Evolutionary conservation across 306 rosid genomes (phyloP).

Genomic region (Fragaria vesca): DNA sequence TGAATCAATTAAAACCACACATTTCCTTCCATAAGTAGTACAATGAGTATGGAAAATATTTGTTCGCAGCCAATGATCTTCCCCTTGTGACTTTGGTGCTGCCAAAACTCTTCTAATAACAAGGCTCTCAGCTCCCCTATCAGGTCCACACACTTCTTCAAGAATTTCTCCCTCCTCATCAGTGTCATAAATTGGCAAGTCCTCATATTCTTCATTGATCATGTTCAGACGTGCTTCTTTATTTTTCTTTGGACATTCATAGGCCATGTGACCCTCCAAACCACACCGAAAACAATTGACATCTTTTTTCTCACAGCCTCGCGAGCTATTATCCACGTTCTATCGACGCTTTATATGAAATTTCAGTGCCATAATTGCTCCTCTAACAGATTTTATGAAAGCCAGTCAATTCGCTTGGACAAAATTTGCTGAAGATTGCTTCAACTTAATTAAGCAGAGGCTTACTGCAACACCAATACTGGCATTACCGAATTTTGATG

Average conservation of each 20-base stretch:
- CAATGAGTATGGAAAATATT: not conserved
- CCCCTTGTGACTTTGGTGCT: not conserved
- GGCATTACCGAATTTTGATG: too few relatives aligned
- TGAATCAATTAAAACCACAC: not conserved
- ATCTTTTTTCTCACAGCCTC: too few relatives aligned
- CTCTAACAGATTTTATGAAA: too few relatives aligned
- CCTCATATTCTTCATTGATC: not conserved
- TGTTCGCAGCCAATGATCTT: not conserved
- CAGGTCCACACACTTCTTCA: not conserved
- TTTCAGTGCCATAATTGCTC: too few relatives aligned
- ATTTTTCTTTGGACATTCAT: not conserved
- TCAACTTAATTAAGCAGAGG: too few relatives aligned
- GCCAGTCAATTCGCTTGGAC: too few relatives aligned
- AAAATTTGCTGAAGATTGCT: too few relatives aligned
- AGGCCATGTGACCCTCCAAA: not conserved
- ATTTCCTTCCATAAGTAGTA: not conserved
- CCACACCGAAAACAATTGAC: not conserved
- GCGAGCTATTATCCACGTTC: too few relatives aligned
- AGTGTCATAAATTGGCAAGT: not conserved
- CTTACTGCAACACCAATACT: too few relatives aligned
- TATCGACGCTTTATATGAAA: too few relatives aligned
- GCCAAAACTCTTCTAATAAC: not conserved
- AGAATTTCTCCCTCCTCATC: not conserved
- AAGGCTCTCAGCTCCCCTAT: constrained; percentile 1
- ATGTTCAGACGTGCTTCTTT: not conserved